Base-by-base conservation (phyloP, 352 stramenopile species). In the Pseudoperonospora humuli region DNA sequence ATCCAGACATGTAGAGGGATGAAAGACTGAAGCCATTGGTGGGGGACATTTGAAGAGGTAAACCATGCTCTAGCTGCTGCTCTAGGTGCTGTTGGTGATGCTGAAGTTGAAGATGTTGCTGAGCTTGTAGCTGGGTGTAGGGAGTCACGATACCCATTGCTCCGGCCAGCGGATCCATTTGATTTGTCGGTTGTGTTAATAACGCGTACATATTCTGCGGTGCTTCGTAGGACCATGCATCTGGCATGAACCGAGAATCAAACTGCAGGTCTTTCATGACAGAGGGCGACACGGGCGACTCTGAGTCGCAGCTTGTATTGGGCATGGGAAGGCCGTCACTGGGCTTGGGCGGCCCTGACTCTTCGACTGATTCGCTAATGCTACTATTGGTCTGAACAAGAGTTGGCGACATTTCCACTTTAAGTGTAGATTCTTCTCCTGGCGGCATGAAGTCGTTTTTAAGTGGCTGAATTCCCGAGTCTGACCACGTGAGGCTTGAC, bases 181-280 rank as follows among this genome's bases (percentile, higher is more conserved):
- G 53, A 19, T 46, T 23, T 19, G 48, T 41, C 20, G 62, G 24
- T 46, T 70, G 58, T 17, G 51, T 58, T 38, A 75, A 41, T 37
- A 78, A 39, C 14, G 61, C 67, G 54, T 76, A 82, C 45, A 82
- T 73, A 32, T 67, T 74, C 36, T 75, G 70, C 9, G 70, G 67
- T 8, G 64, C 65, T 29, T 82, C 70, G 31, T 67, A 70, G 3
- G 51, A 56, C 51, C 64, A 81, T 32, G 57, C 52, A 10, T 77
- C 66, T 3, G 62, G 56, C 7, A 77, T 62, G 26, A 71, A 72
- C 7, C 69, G 52, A 5, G 69, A 57, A 39, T 77, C 66, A 27
- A 77, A 77, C 27, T 60, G 56, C 25, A 75, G 27, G n/a, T 75
- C 64, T 32, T 70, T 75, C 39, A 60, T 51, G 24, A 54, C 45